These are phyloP conservation scores for Schizochytrium sp. DNA, from an alignment of 108 stramenopile genomes.

Conservation along the genomic window DNA sequence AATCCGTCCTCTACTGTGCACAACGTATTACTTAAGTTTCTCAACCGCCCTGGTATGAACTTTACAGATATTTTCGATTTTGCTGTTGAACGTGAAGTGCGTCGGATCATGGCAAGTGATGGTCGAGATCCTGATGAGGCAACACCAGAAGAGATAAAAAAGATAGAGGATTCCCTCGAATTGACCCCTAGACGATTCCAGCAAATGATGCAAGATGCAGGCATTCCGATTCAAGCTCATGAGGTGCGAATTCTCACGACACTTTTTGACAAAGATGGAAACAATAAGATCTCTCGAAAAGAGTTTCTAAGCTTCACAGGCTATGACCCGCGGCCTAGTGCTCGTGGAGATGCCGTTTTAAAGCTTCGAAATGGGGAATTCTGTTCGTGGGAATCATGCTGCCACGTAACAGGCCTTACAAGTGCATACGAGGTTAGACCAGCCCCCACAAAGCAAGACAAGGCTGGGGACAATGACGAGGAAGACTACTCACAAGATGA, in stretches of 20 bases:
- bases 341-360: slow-evolving; percentile 34
- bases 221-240: slow-evolving; percentile 23
- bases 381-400: slow-evolving; percentile 49
- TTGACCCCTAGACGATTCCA: slow-evolving; percentile 19
- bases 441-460: neutral
- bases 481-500: slow-evolving; percentile 10
- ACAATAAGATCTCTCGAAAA: slow-evolving; percentile 22
- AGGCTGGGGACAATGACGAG: neutral
- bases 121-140: slow-evolving; percentile 40
- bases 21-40: slow-evolving; percentile 4
- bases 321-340: slow-evolving; percentile 35
- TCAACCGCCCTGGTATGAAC: slow-evolving; percentile 50
- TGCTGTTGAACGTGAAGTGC: neutral
- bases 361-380: neutral
- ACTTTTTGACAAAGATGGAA: slow-evolving; percentile 34
- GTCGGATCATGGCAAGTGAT: slow-evolving; percentile 54
- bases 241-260: slow-evolving; percentile 58
- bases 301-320: slow-evolving; percentile 53
- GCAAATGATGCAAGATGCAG: slow-evolving; percentile 54
- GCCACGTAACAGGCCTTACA: slow-evolving; percentile 54
- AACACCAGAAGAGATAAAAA: slow-evolving; percentile 7
- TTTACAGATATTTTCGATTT: slow-evolving; percentile 41
- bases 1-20: slow-evolving; percentile 46
- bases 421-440: slow-evolving; percentile 36
- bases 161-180: slow-evolving; percentile 43